Base-by-base conservation (phyloP, 805 yeast species). In the Myxozyma vanderwaltii region DNA sequence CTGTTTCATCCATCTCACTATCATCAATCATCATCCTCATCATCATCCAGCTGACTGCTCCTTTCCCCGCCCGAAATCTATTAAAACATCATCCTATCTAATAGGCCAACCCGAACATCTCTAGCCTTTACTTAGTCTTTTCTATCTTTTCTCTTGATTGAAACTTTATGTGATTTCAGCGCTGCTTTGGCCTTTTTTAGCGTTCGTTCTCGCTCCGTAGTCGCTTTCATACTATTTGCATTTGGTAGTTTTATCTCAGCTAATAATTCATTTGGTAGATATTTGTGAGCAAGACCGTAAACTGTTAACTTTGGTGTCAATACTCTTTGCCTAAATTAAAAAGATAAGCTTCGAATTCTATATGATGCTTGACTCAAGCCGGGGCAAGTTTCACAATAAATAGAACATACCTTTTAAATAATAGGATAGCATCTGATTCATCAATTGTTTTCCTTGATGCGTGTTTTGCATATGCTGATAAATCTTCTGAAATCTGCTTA, bases 401-500 rank as follows among this genome's bases (percentile, higher is more conserved):
- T 27, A 2, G 12, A 8, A 15, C 35, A 21, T 19, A 45, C 49
- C 51, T 33, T 26, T 41, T 27, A 39, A 74, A 33, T 26, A 76
- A 54, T 13, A 70, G 58, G 38, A 66, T 54, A 3, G 69, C 68
- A 17, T 73, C 68, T 10, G 64, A 59, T 8, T 70, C 60, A 15
- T 71, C 70, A 4, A 76, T 67, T 1, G 64, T 64, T 38, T 64
- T 67, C n/a, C 70, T 46, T 31, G 58, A 63, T 1, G 75, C 69
- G 58, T 76, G 79, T 1, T 63, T 62, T 0, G 77, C 67, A 48
- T 74, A 76, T 0, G 73, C 71, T 1, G 57, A 52, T 4, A 76
- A 54, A 54, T 73, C 77, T 1, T 59, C 59, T 0, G 70, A 35
- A 1, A 67, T 51, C 38, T 70, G 73, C 23, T 67, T 69, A 39